These are phyloP conservation scores for Russula sp. DNA, from an alignment of 768 basidiomycete species.

Conservation along the genomic window DNA sequence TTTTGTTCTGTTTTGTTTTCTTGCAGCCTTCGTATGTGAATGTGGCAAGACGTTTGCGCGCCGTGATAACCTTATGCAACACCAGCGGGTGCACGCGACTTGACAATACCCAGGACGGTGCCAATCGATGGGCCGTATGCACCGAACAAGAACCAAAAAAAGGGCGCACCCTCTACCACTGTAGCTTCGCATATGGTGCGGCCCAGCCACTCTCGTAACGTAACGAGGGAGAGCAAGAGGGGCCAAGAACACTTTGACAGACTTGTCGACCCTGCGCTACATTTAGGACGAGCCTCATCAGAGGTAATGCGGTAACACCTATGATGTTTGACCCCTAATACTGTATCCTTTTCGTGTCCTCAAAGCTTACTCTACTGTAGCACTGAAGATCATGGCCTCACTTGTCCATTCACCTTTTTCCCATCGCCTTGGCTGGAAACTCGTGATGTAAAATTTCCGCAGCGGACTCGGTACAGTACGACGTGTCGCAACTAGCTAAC, in stretches of 20 bases:
- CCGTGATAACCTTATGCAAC: conserved; percentile 74
- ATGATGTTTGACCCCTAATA: background rate
- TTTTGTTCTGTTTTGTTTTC: conserved; percentile 10
- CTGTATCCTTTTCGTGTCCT: background rate
- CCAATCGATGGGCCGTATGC: background rate
- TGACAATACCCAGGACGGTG: background rate
- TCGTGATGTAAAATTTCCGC: background rate
- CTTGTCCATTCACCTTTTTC: background rate
- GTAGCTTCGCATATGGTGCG: background rate
- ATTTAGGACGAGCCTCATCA: background rate
- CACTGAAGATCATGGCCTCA: no score
- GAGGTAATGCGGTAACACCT: background rate
- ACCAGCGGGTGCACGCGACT: conserved; percentile 56
- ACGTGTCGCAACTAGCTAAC: background rate
- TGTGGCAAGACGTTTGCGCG: conserved; percentile 73
- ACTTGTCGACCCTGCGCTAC: background rate
- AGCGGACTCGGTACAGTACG: background rate
- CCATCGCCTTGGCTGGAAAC: background rate
- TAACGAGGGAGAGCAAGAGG: background rate
- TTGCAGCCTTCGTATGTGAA: conserved; percentile 55
- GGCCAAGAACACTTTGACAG: background rate
- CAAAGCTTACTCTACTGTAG: background rate
- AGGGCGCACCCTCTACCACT: background rate
- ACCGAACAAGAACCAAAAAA: background rate
- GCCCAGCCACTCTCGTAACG: background rate